Percentiles rank a stretch among this genome's conserved stretches.
Evolutionary conservation across 2,329 filamentous ascomycete species (phyloP).

Genomic region (Botrytis elliptica): DNA sequence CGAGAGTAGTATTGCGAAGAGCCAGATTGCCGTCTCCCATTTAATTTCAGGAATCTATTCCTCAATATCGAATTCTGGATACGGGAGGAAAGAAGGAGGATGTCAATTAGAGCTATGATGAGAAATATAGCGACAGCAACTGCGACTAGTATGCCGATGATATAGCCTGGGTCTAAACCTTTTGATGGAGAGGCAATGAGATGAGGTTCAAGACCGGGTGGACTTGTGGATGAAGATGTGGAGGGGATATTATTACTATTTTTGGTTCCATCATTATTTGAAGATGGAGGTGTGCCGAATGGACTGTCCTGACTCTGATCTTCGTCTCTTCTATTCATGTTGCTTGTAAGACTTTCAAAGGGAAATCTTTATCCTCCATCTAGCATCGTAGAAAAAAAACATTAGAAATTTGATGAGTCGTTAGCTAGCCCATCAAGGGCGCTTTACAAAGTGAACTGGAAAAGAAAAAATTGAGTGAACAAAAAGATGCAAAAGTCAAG

Average conservation of each 20-base stretch:
- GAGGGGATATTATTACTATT: not conserved
- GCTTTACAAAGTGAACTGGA: not conserved
- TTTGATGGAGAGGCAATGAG: not conserved
- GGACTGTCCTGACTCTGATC: slow-evolving; percentile 10
- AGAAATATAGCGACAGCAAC: not conserved
- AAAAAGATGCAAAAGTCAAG: not conserved
- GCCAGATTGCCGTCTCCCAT: not conserved
- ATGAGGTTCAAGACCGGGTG: not conserved
- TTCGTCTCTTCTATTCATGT: not conserved
- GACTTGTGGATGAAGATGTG: not conserved
- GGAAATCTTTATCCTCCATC: not conserved
- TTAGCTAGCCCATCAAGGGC: slow-evolving; percentile 15
- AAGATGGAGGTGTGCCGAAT: slow-evolving; percentile 3
- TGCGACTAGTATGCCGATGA: not conserved
- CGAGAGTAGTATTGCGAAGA: not conserved
- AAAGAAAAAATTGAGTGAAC: not conserved
- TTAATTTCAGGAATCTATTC: not conserved
- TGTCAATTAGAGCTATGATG: not conserved
- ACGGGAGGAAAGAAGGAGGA: slow-evolving; percentile 1
- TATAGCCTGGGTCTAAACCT: not conserved
- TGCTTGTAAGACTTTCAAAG: not conserved
- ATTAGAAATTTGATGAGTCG: not conserved
- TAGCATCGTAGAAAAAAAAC: not conserved
- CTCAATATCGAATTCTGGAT: not conserved
- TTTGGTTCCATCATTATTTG: not conserved